Base-by-base conservation (phyloP, 352 stramenopile species). In the Pythium aphanidermatum region DNA sequence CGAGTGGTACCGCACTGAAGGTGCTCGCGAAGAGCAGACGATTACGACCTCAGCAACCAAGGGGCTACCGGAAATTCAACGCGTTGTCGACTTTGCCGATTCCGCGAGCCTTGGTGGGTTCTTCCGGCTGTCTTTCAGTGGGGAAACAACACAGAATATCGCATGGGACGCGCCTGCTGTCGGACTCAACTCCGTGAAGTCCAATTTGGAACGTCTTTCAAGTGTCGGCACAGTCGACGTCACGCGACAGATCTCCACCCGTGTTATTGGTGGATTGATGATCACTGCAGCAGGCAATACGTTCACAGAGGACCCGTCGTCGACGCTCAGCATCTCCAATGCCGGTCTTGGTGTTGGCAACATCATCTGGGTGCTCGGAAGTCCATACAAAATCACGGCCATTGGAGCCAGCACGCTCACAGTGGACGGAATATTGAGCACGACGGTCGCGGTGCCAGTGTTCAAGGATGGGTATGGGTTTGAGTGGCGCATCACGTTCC, bases 401-500 rank as follows among this genome's bases (percentile, higher is more conserved):
- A 42, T 69, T 5, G 46, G 14, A 1, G 29, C 40, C 1, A 51
- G 51, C 2, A 60, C 55, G 17, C 19, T 70, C 10, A 63, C 51
- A 5, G 26, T 58, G 23, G 20, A 43, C 0, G 19, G 34, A 26
- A 45, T 62, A 11, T 20, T 68, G 14, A 73, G 54, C 9, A 79
- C 56, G 1, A 50, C 38, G 2, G 23, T 79, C 0, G 55, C 73
- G 5, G 65, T 83, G 2, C 76, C 70, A n/a, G 64, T 94, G 0
- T 94, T 94, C 38, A 58, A 54, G 21, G 78, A 37, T 10, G 76
- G 77, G 3, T 81, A 68, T 42, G 82, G 82, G 2, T 93, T 69
- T 38, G 50, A 81, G 28, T 95, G 82, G 83, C 47, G 51, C 4
- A 75, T 95, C 28, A 92, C 83, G 0, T 94, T 95, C 50, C 45